phyloP scores from a whole-genome alignment of 2,329 filamentous ascomycete species.

The Alternaria sp. region DNA sequence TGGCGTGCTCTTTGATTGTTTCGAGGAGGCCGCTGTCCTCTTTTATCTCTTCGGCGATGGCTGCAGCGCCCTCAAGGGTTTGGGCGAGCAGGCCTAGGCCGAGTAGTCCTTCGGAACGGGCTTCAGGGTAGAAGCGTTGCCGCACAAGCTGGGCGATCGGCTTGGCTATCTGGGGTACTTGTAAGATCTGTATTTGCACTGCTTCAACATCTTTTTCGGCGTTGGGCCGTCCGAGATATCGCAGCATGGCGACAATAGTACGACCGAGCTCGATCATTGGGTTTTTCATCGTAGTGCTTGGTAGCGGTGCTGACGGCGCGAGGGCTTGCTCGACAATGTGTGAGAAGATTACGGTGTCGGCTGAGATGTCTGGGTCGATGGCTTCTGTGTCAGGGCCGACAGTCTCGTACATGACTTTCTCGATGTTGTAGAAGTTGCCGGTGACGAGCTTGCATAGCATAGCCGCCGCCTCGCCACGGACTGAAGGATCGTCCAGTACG shows the following conservation, averaged over 20 bases:
- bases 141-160: slow-evolving; percentile 42
- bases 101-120: slow-evolving; percentile 44
- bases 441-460: slow-evolving; percentile 45
- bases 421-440: slow-evolving; percentile 40
- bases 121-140: slow-evolving; percentile 46
- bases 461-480: slow-evolving; percentile 44
- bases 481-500: slow-evolving; percentile 34
- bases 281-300: slow-evolving; percentile 49
- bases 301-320: slow-evolving; percentile 37
- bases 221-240: slow-evolving; percentile 25
- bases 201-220: slow-evolving; percentile 31
- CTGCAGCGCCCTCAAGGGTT: slow-evolving; percentile 33
- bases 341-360: slow-evolving; percentile 33
- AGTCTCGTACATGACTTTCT: slow-evolving; percentile 34
- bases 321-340: slow-evolving; percentile 41
- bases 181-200: slow-evolving; percentile 33
- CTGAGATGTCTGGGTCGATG: slow-evolving; percentile 20
- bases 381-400: slow-evolving; percentile 21
- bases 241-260: slow-evolving; percentile 33
- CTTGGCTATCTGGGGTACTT: slow-evolving; percentile 38
- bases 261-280: slow-evolving; percentile 44
- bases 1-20: slow-evolving; percentile 43
- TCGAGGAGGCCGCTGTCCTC: slow-evolving; percentile 38
- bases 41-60: slow-evolving; percentile 37
- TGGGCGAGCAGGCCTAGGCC: slow-evolving; percentile 46